Conservation (phyloP, 2,329 filamentous ascomycete species). For the Westerdykella ornata region DNA sequence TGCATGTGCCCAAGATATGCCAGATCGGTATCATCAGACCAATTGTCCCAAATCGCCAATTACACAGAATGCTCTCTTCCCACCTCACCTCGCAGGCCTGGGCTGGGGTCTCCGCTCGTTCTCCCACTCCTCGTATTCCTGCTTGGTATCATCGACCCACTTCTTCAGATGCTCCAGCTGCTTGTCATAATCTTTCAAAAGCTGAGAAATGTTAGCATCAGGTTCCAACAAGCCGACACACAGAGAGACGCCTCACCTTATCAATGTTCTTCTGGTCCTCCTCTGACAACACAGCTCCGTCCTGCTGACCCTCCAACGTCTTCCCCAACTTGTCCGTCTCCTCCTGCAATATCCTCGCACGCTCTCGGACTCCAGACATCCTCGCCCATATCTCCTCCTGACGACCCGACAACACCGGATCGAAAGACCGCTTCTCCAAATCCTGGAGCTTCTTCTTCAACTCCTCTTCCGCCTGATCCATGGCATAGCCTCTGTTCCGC, state of each 20-base stretch:
- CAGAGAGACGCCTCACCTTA: conserved; percentile 51
- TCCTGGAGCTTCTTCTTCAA: conserved; percentile 63
- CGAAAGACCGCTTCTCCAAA: conserved; percentile 63
- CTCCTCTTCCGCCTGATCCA: conserved; percentile 73
- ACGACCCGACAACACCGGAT: conserved; percentile 66
- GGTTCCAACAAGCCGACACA: too few relatives aligned
- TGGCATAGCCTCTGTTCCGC: conserved; percentile 71
- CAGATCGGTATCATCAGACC: too few relatives aligned
- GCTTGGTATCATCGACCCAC: conserved; percentile 53
- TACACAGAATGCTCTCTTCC: too few relatives aligned
- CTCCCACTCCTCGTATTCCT: conserved; percentile 54
- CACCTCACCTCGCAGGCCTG: conserved; percentile 14
- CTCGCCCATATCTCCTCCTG: conserved; percentile 83
- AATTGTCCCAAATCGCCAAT: too few relatives aligned
- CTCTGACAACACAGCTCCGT: conserved; percentile 52
- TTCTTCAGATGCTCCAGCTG: conserved; percentile 69
- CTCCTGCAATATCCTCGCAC: conserved; percentile 63
- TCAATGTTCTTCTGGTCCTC: conserved; percentile 66
- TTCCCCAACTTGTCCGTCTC: conserved; percentile 64
- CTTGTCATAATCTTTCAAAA: conserved; percentile 74
- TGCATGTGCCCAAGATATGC: too few relatives aligned
- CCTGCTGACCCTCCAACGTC: conserved; percentile 42
- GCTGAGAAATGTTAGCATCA: conserved; percentile 43
- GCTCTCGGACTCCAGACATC: conserved; percentile 66
- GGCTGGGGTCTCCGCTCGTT: conserved; percentile 19